Conservation (phyloP, 2,329 filamentous ascomycete genomes). For the Zymoseptoria tritici region DNA sequence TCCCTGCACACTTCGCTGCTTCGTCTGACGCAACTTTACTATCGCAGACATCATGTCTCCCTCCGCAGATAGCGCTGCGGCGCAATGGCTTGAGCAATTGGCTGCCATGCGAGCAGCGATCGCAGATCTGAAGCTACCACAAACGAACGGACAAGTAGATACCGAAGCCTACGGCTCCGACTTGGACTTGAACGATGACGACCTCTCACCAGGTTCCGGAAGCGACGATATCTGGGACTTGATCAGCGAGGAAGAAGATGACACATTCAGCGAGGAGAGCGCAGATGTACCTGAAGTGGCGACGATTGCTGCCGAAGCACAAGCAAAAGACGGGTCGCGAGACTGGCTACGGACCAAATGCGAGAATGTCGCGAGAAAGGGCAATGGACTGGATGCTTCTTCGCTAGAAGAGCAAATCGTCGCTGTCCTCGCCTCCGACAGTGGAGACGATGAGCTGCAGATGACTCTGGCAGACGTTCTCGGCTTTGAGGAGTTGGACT, state of each 20-base stretch:
- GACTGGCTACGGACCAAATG: conserved; percentile 70
- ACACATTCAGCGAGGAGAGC: conserved; percentile 58
- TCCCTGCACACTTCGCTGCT: background rate
- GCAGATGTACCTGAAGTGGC: conserved; percentile 37
- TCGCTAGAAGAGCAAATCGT: conserved; percentile 73
- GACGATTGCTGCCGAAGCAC: conserved; percentile 42
- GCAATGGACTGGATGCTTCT: conserved; percentile 58
- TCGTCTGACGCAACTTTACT: background rate
- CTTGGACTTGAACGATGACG: conserved; percentile 59
- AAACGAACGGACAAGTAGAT: conserved; percentile 36
- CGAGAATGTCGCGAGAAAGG: conserved; percentile 54
- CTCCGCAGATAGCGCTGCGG: conserved; percentile 12
- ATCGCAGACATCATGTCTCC: conserved; percentile 8
- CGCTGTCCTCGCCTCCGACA: conserved; percentile 63
- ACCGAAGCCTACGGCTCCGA: conserved; percentile 45
- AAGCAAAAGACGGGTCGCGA: conserved; percentile 17
- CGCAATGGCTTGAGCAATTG: conserved; percentile 73
- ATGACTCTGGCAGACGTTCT: conserved; percentile 82
- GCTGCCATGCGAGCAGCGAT: conserved; percentile 80
- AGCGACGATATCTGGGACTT: conserved; percentile 89
- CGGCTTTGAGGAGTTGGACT: conserved; percentile 87
- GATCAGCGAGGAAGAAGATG: conserved; percentile 66
- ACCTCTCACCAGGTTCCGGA: conserved; percentile 52
- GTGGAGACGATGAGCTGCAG: conserved; percentile 77
- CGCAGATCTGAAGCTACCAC: conserved; percentile 57